Conservation (phyloP, 495 filamentous ascomycete species). For the Aspergillus campestris region DNA sequence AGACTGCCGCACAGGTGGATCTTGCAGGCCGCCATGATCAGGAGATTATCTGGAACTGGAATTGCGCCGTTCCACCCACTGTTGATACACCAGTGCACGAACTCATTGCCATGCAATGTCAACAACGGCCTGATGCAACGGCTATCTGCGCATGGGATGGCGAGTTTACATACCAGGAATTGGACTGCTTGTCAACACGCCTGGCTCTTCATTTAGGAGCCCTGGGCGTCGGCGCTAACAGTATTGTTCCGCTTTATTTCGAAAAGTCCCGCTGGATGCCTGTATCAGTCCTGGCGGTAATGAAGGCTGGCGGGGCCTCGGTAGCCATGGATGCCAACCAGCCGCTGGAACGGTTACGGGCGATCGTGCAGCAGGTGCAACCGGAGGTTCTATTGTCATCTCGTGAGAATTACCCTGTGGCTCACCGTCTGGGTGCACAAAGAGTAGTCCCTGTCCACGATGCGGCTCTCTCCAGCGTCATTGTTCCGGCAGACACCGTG, state of each 20-base stretch:
- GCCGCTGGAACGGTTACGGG: slow-evolving; percentile 33
- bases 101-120: slow-evolving; percentile 1
- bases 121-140: background rate
- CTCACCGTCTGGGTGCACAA: too few relatives aligned
- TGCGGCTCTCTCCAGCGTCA: too few relatives aligned
- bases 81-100: slow-evolving; percentile 19
- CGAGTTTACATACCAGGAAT: slow-evolving; percentile 12
- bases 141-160: slow-evolving; percentile 15
- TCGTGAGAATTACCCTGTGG: too few relatives aligned
- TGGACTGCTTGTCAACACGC: background rate
- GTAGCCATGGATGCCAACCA: slow-evolving; percentile 35
- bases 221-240: slow-evolving; percentile 22
- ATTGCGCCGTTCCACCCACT: slow-evolving; percentile 4
- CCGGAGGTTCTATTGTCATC: too few relatives aligned
- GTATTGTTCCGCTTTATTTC: slow-evolving; percentile 36
- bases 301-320: slow-evolving; percentile 41
- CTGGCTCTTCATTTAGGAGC: slow-evolving; percentile 18
- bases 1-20: too few relatives aligned
- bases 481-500: too few relatives aligned
- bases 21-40: too few relatives aligned
- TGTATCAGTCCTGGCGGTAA: slow-evolving; percentile 31
- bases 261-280: slow-evolving; percentile 32
- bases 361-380: slow-evolving; percentile 20
- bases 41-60: slow-evolving; percentile 17
- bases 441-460: too few relatives aligned